Conservation (phyloP, 2,329 filamentous ascomycete species). For the Arthrobotrys musiformis region DNA sequence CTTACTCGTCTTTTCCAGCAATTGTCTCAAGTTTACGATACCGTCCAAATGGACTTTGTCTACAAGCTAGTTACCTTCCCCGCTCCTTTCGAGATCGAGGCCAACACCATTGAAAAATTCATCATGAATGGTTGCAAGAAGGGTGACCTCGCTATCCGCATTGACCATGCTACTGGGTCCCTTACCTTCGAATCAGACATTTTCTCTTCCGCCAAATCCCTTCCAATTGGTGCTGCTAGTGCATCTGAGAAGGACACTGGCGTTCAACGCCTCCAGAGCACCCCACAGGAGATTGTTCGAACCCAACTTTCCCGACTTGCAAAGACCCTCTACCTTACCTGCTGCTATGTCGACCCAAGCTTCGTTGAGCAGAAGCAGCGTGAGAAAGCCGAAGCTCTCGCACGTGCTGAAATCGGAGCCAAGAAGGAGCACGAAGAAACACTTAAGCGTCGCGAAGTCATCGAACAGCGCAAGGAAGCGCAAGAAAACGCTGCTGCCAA, state of each 20-base stretch:
- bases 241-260: constrained; percentile 89
- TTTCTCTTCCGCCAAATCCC: constrained; percentile 94
- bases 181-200: constrained; percentile 98
- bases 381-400: constrained; percentile 81
- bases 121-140: constrained; percentile 99
- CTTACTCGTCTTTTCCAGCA: constrained; percentile 98
- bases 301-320: constrained; percentile 92
- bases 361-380: constrained; percentile 84
- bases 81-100: constrained; percentile 91
- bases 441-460: constrained; percentile 85
- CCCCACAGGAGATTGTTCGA: constrained; percentile 95
- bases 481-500: constrained; percentile 87
- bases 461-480: constrained; percentile 96
- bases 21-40: constrained; percentile 98
- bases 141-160: constrained; percentile 93
- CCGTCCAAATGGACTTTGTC: constrained; percentile 92
- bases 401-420: constrained; percentile 85
- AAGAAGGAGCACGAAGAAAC: constrained; percentile 89
- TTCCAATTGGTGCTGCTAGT: constrained; percentile 81
- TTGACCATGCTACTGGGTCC: constrained; percentile 93
- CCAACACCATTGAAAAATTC: constrained; percentile 96
- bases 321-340: constrained; percentile 90
- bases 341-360: constrained; percentile 91
- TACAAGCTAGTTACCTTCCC: constrained; percentile 94
- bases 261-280: constrained; percentile 95